Evolutionary conservation across 805 yeast genomes (phyloP), one percentile per base, ranked within the genome.

Genomic region (Diddensiella caesifluorescens): DNA sequence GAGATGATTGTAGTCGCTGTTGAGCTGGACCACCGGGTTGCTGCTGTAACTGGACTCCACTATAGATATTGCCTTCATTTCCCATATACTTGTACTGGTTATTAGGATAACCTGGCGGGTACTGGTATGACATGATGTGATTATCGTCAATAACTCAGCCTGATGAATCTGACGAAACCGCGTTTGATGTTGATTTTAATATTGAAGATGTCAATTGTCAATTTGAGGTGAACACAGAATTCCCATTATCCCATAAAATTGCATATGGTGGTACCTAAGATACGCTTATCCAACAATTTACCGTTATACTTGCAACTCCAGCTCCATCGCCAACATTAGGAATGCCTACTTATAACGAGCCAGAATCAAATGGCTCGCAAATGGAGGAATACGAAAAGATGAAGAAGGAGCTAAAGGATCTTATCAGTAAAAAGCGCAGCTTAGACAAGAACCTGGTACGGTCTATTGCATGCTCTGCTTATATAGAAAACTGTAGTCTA

Each of bases 361-460:
- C 41, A 10, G 41, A 39, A 9, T 34, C 32, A 19, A 19, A 26
- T 12, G 33, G 33, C 3, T 69, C 67, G 41, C 42, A 38, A 41
- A 44, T 52, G 42, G 60, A 51, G 27, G 79, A 79, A 48, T 89
- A 89, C 63, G 82, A 78, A 41, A 70, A 71, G 52, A 65, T 84
- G 52, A 79, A 80, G 57, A 72, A 75, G 54, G 76, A 80, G 53
- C 75, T 89, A 12, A 77, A 79, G 34, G 77, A 75, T 39, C 74
- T 80, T 41, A 68, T 89, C 29, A 59, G 69, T 33, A 72, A 75
- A 52, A 83, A 83, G 60, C 74, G 75, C 35, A 72, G 70, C 12
- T 64, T 85, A n/a, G 90, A 85, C 48, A 72, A 74, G 22, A 75
- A 47, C 35, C 46, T 62, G 46, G 54, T 53, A 40, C 18, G 51